Evolutionary conservation across 73 alveolate genomes (phyloP), one percentile per base, ranked within the genome.

Genomic region (Paramecium primaurelia): DNA sequence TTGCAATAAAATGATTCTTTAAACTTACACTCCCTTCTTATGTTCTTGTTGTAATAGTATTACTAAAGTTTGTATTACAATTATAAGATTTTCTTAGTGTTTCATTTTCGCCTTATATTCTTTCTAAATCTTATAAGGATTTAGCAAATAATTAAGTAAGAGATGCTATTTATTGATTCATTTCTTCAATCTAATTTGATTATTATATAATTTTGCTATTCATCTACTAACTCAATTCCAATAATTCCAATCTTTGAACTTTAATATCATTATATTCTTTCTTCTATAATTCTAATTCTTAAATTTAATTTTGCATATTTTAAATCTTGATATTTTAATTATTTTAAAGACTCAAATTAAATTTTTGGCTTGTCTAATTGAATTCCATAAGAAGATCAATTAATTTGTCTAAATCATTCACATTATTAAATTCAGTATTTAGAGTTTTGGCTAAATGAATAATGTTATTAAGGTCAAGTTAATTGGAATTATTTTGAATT

Each of bases 71-170:
- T 12, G 88, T 32, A 10, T 54, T 54, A 54, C 69, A 54, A 54
- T 54, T 73, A 18, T 73, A 38, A 40, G 87, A 73, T 37, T 73
- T 73, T n/a, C 91, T 80, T 10, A 80, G 51, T 16, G 42, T 80
- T 80, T 80, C 91, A 80, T 80, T 80, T 44, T 80, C 91, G 0
- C 34, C 44, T 80, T 80, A 32, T 0, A 80, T 34, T 28, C 44
- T 40, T 20, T 80, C 91, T 49, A 80, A 80, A 47, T 80, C 91
- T 26, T 28, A 32, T 14, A 80, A 32, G 4, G 91, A 80, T 7
- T 80, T 80, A 80, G 91, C 22, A 80, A 80, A 80, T 80, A 80
- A 44, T 49, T 80, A 26, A 25, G 91, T 80, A 20, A 80, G 32
- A 80, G 91, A 80, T 8, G 44, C 36, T 32, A 32, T 80, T 14